These are phyloP conservation scores for Cucumis cinereus DNA, from an alignment of 306 rosid genomes.

Conservation along the genomic window DNA sequence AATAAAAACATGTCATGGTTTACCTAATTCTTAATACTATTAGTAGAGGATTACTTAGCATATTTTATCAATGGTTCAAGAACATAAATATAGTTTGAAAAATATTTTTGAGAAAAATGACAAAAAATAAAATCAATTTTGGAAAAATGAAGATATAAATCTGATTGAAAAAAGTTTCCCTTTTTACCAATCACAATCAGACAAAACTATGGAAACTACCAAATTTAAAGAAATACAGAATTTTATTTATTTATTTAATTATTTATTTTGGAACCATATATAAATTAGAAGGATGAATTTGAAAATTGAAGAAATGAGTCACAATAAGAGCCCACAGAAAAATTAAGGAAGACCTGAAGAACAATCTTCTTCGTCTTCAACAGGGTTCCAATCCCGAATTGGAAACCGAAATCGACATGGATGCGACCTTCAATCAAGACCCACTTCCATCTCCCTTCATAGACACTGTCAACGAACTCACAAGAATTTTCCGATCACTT, in stretches of 20 bases:
- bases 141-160: not conserved
- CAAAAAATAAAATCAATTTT: too few relatives aligned
- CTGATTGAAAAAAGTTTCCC: not conserved
- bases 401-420: constrained; percentile 24
- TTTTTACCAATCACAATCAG: not conserved
- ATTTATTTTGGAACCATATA: not conserved
- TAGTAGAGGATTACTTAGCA: too few relatives aligned
- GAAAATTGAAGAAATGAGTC: not conserved
- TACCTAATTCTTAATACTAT: too few relatives aligned
- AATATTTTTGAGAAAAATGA: too few relatives aligned
- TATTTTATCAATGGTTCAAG: too few relatives aligned
- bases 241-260: too few relatives aligned
- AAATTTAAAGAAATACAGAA: not conserved
- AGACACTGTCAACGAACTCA: constrained; percentile 50
- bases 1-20: too few relatives aligned
- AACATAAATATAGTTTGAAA: too few relatives aligned
- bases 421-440: constrained; percentile 21
- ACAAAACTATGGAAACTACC: not conserved
- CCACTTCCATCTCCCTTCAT: constrained; percentile 26
- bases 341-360: not conserved
- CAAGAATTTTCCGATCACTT: constrained; percentile 47
- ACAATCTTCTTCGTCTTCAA: not conserved
- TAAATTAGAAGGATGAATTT: not conserved
- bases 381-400: not conserved
- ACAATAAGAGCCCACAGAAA: not conserved